Conservation (phyloP, 2,329 filamentous ascomycete genomes). For the Pseudocercospora fuligena region DNA sequence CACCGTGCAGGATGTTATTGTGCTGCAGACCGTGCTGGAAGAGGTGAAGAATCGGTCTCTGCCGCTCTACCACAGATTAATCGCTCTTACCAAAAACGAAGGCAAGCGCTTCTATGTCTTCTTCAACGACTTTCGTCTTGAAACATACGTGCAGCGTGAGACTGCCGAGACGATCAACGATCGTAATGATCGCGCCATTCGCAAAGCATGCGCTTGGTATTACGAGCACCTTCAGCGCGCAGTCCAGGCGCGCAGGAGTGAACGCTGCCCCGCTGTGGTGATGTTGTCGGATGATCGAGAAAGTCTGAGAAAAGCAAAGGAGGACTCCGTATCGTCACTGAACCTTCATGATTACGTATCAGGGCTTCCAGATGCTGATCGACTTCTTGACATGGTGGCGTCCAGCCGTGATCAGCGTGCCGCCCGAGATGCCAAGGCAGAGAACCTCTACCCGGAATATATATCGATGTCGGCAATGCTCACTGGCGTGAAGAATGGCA, state of each 20-base stretch:
- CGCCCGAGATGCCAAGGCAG: constrained; percentile 66
- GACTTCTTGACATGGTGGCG: constrained; percentile 90
- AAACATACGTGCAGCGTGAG: constrained; percentile 81
- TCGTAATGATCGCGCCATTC: constrained; percentile 89
- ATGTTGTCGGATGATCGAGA: constrained; percentile 94
- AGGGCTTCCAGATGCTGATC: constrained; percentile 80
- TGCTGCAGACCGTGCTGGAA: constrained; percentile 94
- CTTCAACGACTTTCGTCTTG: constrained; percentile 95
- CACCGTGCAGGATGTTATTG: constrained; percentile 96
- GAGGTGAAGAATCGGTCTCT: constrained; percentile 92
- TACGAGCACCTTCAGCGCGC: constrained; percentile 74
- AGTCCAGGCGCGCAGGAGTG: constrained; percentile 58
- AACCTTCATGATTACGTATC: constrained; percentile 77
- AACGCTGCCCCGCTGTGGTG: constrained; percentile 74
- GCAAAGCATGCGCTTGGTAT: constrained; percentile 89
- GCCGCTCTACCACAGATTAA: constrained; percentile 90
- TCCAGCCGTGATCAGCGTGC: constrained; percentile 73
- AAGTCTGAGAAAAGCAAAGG: constrained; percentile 80
- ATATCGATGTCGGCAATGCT: constrained; percentile 88
- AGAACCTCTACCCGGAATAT: constrained; percentile 87
- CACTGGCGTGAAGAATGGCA: constrained; percentile 86
- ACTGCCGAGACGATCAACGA: constrained; percentile 90
- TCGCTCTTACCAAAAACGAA: constrained; percentile 89
- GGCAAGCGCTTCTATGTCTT: constrained; percentile 98
- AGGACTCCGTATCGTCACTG: constrained; percentile 71